Conservation (phyloP, 2,329 filamentous ascomycete species). For the Sclerotinia subarctica region DNA sequence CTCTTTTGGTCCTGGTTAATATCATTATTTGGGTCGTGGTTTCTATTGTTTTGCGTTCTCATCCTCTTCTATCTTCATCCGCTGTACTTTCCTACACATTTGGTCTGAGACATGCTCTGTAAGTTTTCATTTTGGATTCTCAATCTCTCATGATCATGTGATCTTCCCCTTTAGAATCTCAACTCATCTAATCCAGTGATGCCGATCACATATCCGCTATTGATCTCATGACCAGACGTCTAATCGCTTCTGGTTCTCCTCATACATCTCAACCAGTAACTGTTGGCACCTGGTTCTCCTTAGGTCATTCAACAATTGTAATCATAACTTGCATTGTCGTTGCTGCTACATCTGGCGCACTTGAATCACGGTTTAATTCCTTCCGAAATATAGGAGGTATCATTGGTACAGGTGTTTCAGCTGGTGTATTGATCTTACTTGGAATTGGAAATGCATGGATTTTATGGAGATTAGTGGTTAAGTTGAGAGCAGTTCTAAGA, state of each 20-base stretch:
- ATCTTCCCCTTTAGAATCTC: not conserved
- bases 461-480: conserved; percentile 69
- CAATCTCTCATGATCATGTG: not conserved
- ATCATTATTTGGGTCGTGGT: conserved; percentile 53
- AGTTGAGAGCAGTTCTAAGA: conserved; percentile 62
- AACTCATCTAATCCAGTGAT: conserved; percentile 46
- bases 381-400: conserved; percentile 83
- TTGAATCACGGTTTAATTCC: conserved; percentile 74
- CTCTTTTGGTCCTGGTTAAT: conserved; percentile 52
- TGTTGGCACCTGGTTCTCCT: conserved; percentile 90
- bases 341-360: conserved; percentile 81
- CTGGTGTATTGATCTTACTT: conserved; percentile 76
- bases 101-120: conserved; percentile 84
- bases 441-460: conserved; percentile 86
- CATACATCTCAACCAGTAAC: conserved; percentile 71
- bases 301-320: conserved; percentile 92
- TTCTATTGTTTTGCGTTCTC: conserved; percentile 50
- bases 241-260: conserved; percentile 61
- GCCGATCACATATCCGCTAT: conserved; percentile 91
- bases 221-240: conserved; percentile 87
- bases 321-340: conserved; percentile 87
- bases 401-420: conserved; percentile 83
- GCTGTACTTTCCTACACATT: conserved; percentile 84
- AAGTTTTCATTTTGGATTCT: not conserved
- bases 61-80: conserved; percentile 67